Evolutionary conservation across 1,139 yeast genomes (phyloP), one percentile per base, ranked within the genome.

Genomic region (Geotrichum europaeum): DNA sequence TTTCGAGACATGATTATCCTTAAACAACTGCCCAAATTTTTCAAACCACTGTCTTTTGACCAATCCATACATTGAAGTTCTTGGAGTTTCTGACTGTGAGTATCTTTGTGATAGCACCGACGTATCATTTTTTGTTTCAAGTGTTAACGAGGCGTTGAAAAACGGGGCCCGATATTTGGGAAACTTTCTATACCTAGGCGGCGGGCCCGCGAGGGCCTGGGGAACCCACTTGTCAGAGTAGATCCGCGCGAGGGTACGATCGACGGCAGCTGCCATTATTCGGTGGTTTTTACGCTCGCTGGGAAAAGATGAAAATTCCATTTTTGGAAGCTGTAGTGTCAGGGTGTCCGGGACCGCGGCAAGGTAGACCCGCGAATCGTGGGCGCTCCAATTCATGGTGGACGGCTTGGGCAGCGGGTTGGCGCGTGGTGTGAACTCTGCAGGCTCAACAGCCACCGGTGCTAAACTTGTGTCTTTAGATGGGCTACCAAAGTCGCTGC

Each of bases 391-490:
- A 28, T 62, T 60, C 36, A 67, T 64, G 15, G 58, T 25, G n/a
- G 55, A 50, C 10, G 71, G 71, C 9, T 65, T 66, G 1, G 71
- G 71, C 56, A 68, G 54, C 2, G 71, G 71, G 53, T 68, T 65
- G 47, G 57, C 58, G 20, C 47, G 18, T 18, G 47, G 47, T 9
- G 22, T n/a, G 20, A 40, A 40, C 47, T 36, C n/a, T 36, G 3
- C 18, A 13, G 45, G 13, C 18, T n/a, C 20, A n/a, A 5, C 18
- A 15, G 18, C 7, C 18, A 6, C 7, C 18, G 20, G 6, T n/a
- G 10, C 10, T 40, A 18, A 5, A 3, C 13, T 18, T n/a, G 9
- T 3, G 10, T n/a, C 13, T 40, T n/a, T 40, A 4, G 22, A 15
- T 9, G 20, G 18, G 3, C 10, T 15, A 15, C 22, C 5, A 40